Evolutionary conservation across 805 yeast genomes (phyloP).

Genomic region (Saccharomyces eubayanus): DNA sequence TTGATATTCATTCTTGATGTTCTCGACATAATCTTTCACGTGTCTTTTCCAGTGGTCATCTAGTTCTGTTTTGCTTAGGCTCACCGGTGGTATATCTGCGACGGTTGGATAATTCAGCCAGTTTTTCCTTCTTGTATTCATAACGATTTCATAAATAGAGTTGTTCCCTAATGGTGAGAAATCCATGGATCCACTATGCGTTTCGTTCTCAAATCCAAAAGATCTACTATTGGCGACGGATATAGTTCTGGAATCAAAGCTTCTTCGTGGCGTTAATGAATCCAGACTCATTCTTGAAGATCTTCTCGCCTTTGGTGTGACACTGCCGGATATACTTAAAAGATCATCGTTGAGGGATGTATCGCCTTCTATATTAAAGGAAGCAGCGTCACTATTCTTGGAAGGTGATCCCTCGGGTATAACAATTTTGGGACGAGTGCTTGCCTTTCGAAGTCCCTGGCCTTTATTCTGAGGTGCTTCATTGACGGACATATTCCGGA

Average conservation of each 20-base stretch:
- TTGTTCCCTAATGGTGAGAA: constrained; percentile 38
- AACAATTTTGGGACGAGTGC: constrained; percentile 1
- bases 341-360: constrained; percentile 31
- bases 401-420: constrained; percentile 1
- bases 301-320: constrained; percentile 6
- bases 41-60: constrained; percentile 37
- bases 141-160: constrained; percentile 66
- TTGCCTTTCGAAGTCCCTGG: background rate
- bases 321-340: constrained; percentile 20
- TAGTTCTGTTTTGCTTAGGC: constrained; percentile 42
- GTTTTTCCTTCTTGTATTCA: constrained; percentile 31
- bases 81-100: constrained; percentile 77
- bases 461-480: background rate
- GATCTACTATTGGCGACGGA: constrained; percentile 8
- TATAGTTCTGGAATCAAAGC: constrained; percentile 29
- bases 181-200: constrained; percentile 27
- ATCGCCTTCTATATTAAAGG: constrained; percentile 12
- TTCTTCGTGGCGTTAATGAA: constrained; percentile 21
- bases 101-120: constrained; percentile 60
- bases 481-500: background rate
- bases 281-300: constrained; percentile 20
- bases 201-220: constrained; percentile 17
- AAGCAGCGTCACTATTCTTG: background rate
- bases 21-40: constrained; percentile 38
- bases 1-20: constrained; percentile 39